These are phyloP conservation scores for Lactarius psammicola DNA, from an alignment of 768 basidiomycete species.

Conservation along the genomic window DNA sequence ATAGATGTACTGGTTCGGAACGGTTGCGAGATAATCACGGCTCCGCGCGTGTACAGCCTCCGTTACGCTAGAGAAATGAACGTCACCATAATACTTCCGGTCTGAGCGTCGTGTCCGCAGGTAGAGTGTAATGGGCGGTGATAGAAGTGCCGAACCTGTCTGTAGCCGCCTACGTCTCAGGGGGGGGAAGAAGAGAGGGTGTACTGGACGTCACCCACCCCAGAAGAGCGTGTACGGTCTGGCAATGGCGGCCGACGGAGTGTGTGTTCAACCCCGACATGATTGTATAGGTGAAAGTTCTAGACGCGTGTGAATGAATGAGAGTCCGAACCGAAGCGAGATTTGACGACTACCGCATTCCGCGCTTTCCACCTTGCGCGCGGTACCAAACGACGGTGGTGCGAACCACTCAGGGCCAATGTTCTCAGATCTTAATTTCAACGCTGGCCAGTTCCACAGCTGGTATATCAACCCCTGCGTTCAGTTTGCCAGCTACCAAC, in stretches of 20 bases:
- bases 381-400: background rate
- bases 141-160: background rate
- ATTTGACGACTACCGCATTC: background rate
- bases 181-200: background rate
- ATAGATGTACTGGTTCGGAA: background rate
- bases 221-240: slow-evolving; percentile 1
- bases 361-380: background rate
- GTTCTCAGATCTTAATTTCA: background rate
- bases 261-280: background rate
- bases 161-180: background rate
- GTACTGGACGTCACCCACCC: background rate
- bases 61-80: background rate
- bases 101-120: background rate
- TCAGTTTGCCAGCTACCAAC: background rate
- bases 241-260: background rate
- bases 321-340: background rate
- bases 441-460: background rate
- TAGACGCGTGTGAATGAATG: background rate
- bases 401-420: background rate
- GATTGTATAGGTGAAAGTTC: background rate
- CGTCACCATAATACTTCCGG: background rate
- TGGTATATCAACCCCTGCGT: background rate
- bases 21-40: background rate
- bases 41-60: background rate
- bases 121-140: background rate